A percentile compares a stretch with the other conserved stretches of the same genome.
Conservation (phyloP, 495 filamentous ascomycete species). For the Elaphomyces granulatus region DNA sequence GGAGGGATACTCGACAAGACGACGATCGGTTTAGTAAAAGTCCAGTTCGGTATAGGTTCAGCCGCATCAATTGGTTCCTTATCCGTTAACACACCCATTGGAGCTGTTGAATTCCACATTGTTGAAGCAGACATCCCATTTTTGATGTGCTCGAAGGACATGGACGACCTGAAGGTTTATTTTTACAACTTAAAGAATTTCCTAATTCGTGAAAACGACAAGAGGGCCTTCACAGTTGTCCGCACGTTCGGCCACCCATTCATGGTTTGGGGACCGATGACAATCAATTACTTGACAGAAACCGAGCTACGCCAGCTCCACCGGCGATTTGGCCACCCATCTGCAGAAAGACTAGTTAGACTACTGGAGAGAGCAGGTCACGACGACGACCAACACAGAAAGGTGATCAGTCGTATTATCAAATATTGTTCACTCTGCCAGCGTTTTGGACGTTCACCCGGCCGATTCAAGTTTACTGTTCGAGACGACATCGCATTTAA, state of each 20-base stretch:
- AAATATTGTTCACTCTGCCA: not conserved
- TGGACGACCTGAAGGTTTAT: not conserved
- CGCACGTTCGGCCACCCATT: not conserved
- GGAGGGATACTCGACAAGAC: not conserved
- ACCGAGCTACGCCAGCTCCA: no score
- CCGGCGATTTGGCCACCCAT: not conserved
- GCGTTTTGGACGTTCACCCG: not conserved
- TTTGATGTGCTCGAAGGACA: not conserved
- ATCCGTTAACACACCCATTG: not conserved
- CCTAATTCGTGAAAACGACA: not conserved
- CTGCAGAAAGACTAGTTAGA: not conserved
- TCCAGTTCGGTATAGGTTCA: not conserved
- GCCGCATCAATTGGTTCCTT: not conserved
- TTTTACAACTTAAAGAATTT: not conserved
- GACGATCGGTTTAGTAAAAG: not conserved
- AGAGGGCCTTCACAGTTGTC: not conserved
- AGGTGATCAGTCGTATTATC: not conserved
- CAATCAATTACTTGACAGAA: no score
- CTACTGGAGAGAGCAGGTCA: not conserved
- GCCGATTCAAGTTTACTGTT: conserved; percentile 1
- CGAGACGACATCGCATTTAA: not conserved
- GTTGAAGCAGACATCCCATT: not conserved
- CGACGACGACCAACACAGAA: not conserved
- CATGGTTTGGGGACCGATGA: no score
- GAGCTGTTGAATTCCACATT: not conserved